Percentiles rank a stretch among this genome's conserved stretches.
Conservation (phyloP, 768 basidiomycete species). For the Scleroderma bovista region DNA sequence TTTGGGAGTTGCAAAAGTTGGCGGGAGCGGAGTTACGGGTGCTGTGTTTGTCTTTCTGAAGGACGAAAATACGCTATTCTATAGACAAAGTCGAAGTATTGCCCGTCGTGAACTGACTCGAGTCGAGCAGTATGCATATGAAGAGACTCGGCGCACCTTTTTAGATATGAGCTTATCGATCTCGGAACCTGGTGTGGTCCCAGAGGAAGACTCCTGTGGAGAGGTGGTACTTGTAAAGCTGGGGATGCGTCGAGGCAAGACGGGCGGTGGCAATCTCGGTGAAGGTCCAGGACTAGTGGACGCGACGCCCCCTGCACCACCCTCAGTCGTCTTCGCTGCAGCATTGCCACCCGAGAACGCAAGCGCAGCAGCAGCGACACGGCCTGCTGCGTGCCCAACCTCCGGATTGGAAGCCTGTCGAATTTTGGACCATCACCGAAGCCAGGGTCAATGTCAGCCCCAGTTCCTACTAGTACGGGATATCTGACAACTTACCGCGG, state of each 20-base stretch:
- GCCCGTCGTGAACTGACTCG: too few relatives aligned
- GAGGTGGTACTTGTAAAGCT: constrained; percentile 19
- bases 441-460: too few relatives aligned
- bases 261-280: constrained; percentile 6
- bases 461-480: too few relatives aligned
- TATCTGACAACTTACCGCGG: constrained; percentile 34
- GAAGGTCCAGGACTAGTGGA: neutral
- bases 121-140: too few relatives aligned
- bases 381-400: constrained; percentile 39
- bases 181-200: constrained; percentile 16
- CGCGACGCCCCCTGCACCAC: neutral
- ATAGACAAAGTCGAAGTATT: neutral
- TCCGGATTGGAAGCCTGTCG: constrained; percentile 40
- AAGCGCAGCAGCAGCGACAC: constrained; percentile 52
- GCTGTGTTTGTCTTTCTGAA: constrained; percentile 31
- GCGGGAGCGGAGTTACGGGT: constrained; percentile 33
- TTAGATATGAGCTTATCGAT: constrained; percentile 23
- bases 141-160: constrained; percentile 22
- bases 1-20: constrained; percentile 40
- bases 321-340: neutral
- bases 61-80: constrained; percentile 19
- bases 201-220: constrained; percentile 12
- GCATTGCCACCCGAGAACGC: constrained; percentile 30
- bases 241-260: constrained; percentile 12
- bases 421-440: too few relatives aligned